Base-by-base conservation (phyloP, 78 protist genomes). In the Neovahlkampfia damariscottae region DNA sequence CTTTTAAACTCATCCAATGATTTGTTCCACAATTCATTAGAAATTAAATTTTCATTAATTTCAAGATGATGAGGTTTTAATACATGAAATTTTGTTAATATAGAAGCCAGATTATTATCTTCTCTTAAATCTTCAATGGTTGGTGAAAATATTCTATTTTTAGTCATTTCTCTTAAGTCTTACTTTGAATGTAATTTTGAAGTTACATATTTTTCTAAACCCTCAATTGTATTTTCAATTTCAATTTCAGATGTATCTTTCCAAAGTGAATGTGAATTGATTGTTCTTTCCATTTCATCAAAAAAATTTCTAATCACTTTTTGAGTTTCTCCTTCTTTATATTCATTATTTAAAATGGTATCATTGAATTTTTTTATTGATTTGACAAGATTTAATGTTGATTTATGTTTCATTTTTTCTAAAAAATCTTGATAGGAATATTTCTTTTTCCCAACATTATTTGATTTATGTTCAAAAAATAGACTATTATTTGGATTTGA, bases 171-270 rank as follows among this genome's bases (percentile, higher is more conserved):
- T 19, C 19, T 50, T 50, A 19, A 19, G 62, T n/a, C 62, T 50
- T 50, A 50, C 62, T 50, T 50, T 50, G 62, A 50, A 19, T 58
- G 1, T 62, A 75, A 10, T 41, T 76, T 76, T 38, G 2, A 34
- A 69, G 66, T 67, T 28, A 76, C 30, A 7, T 59, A 59, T 41
- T 76, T 76, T 6, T 76, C 80, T 6, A 76, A 28, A 30, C 80
- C 80, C 71, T 76, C 80, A 30, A 2, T 35, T n/a, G 80, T 41
- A 0, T 59, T 76, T 3, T 58, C 73, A 1, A 76, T 1, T 39
- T 66, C 80, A 4, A 7, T 36, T 36, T 1, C 27, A 4, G 19
- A 31, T 1, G 72, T 1, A 2, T 4, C 19, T 6, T 27, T 50
- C 70, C 69, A 74, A 10, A 58, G 1, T 8, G 34, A 41, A 9